These are phyloP conservation scores for Arxiozyma heterogenica DNA, from an alignment of 1,139 yeast species.

Conservation along the genomic window DNA sequence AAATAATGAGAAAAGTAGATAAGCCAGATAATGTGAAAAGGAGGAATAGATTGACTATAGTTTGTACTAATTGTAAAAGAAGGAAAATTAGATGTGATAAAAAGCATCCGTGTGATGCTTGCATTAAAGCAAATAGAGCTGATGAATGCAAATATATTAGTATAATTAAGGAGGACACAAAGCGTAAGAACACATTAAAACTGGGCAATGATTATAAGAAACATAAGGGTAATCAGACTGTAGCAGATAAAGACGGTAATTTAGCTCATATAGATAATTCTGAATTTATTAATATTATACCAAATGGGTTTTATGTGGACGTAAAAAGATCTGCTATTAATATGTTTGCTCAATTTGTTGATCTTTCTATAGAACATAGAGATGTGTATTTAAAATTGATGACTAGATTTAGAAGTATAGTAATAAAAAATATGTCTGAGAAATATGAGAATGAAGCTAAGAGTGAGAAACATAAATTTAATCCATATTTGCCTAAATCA, in stretches of 20 bases:
- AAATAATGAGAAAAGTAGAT: not conserved
- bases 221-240: not conserved
- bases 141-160: slow-evolving; percentile 19
- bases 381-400: slow-evolving; percentile 23
- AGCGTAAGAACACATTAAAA: not conserved
- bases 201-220: not conserved
- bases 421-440: slow-evolving; percentile 16
- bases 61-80: slow-evolving; percentile 32
- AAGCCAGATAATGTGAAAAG: slow-evolving; percentile 7
- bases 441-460: slow-evolving; percentile 9
- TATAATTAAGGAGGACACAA: not conserved
- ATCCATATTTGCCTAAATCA: slow-evolving; percentile 19
- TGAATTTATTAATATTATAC: slow-evolving; percentile 18
- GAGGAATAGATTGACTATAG: slow-evolving; percentile 26
- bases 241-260: not conserved
- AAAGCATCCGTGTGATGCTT: slow-evolving; percentile 29
- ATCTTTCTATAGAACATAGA: slow-evolving; percentile 21
- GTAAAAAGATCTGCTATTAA: slow-evolving; percentile 26
- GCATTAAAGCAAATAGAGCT: slow-evolving; percentile 21
- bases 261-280: not conserved
- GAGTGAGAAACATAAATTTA: slow-evolving; percentile 6
- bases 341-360: slow-evolving; percentile 18
- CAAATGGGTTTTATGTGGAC: slow-evolving; percentile 19
- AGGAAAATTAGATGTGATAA: slow-evolving; percentile 33
- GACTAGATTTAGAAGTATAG: slow-evolving; percentile 17